phyloP scores from a whole-genome alignment of 2,329 filamentous ascomycete genomes.

The Arthrinium phaeospermum region DNA sequence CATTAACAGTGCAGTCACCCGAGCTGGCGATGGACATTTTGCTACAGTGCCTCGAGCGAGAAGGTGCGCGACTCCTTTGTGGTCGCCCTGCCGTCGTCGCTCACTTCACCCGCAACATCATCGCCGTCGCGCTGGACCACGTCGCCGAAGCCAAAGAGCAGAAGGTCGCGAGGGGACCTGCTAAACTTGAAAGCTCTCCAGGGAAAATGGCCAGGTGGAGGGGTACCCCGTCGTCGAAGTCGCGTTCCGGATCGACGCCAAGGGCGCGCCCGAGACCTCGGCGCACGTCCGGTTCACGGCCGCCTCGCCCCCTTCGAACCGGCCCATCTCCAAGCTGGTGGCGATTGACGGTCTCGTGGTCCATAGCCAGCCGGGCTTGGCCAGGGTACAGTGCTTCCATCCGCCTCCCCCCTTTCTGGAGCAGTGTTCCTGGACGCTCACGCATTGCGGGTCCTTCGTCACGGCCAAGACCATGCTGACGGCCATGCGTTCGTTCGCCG shows the following conservation, averaged over 20 bases:
- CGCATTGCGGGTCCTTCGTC: conserved; percentile 47
- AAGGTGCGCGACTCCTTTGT: conserved; percentile 35
- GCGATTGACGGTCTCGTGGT: conserved; percentile 47
- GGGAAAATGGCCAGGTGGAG: conserved; percentile 17
- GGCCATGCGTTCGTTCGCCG: conserved; percentile 41
- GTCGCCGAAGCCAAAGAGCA: conserved; percentile 40
- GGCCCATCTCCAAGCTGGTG: conserved; percentile 31
- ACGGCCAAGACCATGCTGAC: conserved; percentile 47
- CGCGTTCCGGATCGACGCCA: conserved; percentile 37
- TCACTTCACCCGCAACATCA: conserved; percentile 40
- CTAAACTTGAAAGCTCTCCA: conserved; percentile 24
- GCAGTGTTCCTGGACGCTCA: conserved; percentile 44
- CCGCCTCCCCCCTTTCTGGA: conserved; percentile 43
- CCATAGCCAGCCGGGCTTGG: conserved; percentile 36
- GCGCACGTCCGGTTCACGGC: conserved; percentile 44
- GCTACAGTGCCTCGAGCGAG: conserved; percentile 40
- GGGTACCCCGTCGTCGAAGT: conserved; percentile 36
- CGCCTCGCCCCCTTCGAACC: conserved; percentile 40
- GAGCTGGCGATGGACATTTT: conserved; percentile 38
- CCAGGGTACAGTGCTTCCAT: conserved; percentile 45
- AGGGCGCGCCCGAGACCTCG: conserved; percentile 30
- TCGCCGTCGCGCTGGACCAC: conserved; percentile 46
- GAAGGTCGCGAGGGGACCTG: conserved; percentile 22
- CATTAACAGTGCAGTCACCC: conserved; percentile 37
- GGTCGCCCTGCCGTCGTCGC: conserved; percentile 33